A percentile compares a stretch with the other conserved stretches of the same genome.
Evolutionary conservation across 208 protist species (phyloP).

Genomic region (Acanthamoeba castellanii): DNA sequence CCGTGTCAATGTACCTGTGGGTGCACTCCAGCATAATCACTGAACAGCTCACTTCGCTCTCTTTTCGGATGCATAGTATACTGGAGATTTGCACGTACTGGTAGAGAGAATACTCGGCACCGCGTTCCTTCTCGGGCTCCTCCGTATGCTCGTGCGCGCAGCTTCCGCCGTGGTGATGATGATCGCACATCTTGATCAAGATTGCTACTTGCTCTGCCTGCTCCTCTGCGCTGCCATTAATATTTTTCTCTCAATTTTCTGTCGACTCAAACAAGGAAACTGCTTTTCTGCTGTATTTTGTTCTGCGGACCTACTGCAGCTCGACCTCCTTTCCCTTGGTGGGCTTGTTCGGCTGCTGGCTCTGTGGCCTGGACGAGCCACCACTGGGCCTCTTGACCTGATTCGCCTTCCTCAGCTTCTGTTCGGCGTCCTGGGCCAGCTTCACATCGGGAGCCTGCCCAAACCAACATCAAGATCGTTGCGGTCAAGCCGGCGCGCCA

Average conservation of each 20-base stretch:
- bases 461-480: neutral
- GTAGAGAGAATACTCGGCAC: conserved; percentile 38
- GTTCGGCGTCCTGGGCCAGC: neutral
- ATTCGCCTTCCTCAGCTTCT: neutral
- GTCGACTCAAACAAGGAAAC: neutral
- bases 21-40: neutral
- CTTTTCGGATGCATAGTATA: too few species aligned
- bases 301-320: neutral
- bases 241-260: neutral
- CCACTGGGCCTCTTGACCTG: neutral
- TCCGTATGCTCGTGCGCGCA: conserved; percentile 63
- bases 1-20: conserved; percentile 53
- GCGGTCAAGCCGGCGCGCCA: neutral
- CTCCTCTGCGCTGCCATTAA: neutral
- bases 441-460: neutral
- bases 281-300: neutral
- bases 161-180: conserved; percentile 39
- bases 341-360: neutral
- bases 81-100: neutral
- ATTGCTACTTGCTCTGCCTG: neutral
- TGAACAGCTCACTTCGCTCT: neutral
- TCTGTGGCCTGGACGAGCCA: neutral
- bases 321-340: neutral
- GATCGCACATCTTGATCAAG: neutral
- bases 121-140: conserved; percentile 37